phyloP scores from a whole-genome alignment of 306 rosid species.

The Rosa multiflora region DNA sequence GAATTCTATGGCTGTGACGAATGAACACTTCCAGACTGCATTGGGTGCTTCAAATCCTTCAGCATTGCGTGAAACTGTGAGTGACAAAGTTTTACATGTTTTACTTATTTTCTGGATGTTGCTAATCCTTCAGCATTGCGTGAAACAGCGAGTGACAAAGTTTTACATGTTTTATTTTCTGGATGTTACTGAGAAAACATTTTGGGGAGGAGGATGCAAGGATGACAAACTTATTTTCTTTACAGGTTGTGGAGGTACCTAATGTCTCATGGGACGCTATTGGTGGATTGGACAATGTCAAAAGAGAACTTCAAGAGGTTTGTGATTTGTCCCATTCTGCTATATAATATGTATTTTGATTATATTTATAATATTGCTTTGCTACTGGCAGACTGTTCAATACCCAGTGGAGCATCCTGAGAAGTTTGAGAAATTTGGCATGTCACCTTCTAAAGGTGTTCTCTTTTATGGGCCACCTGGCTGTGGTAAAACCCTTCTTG shows the following conservation, averaged over 20 bases:
- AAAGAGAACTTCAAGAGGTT: slow-evolving; percentile 76
- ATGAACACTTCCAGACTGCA: slow-evolving; percentile 63
- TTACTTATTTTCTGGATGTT: background rate
- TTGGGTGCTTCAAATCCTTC: slow-evolving; percentile 62
- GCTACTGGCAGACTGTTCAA: slow-evolving; percentile 55
- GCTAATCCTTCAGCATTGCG: slow-evolving; percentile 68
- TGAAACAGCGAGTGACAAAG: slow-evolving; percentile 54
- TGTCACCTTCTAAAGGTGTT: slow-evolving; percentile 79
- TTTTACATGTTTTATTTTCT: background rate
- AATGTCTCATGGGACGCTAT: slow-evolving; percentile 68
- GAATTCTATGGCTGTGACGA: slow-evolving; percentile 66
- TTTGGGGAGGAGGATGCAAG: background rate
- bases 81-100: slow-evolving; percentile 15
- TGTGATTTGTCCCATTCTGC: slow-evolving; percentile 1
- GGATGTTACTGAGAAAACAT: background rate
- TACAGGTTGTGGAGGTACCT: slow-evolving; percentile 74
- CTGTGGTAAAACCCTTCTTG: slow-evolving; percentile 67
- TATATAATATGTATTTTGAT: background rate
- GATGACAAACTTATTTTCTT: slow-evolving; percentile 8
- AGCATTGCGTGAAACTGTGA: slow-evolving; percentile 73
- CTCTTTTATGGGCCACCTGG: slow-evolving; percentile 76
- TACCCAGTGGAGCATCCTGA: slow-evolving; percentile 83
- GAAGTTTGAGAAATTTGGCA: slow-evolving; percentile 77
- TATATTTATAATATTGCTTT: background rate
- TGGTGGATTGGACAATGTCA: slow-evolving; percentile 63